Evolutionary conservation across 257 asterid genomes (phyloP).

Genomic region (Solanum tarijense): DNA sequence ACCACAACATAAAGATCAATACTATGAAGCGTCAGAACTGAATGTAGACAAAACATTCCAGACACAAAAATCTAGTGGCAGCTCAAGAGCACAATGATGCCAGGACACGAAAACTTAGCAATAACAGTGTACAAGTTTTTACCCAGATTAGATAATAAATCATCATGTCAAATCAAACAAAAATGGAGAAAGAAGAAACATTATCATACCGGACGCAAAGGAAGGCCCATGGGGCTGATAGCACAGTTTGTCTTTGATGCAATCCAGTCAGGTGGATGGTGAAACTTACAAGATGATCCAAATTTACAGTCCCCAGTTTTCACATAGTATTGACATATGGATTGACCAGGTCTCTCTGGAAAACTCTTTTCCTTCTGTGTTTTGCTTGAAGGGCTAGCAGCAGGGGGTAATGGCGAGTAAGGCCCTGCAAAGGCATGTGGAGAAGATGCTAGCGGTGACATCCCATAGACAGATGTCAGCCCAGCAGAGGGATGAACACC

Average conservation of each 20-base stretch:
- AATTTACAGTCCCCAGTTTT: conserved; percentile 87
- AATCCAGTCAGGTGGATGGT: conserved; percentile 68
- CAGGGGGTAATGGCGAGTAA: conserved; percentile 33
- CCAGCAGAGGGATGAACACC: conserved; percentile 50
- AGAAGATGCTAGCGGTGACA: conserved; percentile 50
- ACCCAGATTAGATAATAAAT: not conserved
- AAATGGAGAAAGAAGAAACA: not conserved
- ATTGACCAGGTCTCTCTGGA: conserved; percentile 76
- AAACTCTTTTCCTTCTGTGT: conserved; percentile 34
- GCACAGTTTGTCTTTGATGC: conserved; percentile 29
- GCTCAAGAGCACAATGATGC: not conserved
- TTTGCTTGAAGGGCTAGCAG: conserved; percentile 35
- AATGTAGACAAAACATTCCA: not conserved
- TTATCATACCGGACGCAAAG: conserved; percentile 71
- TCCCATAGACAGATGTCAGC: conserved; percentile 47
- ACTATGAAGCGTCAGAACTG: not conserved
- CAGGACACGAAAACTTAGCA: not conserved
- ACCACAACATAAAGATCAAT: not conserved
- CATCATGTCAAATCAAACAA: not conserved
- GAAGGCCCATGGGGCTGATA: conserved; percentile 75
- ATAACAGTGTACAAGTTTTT: not conserved
- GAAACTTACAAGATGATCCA: conserved; percentile 69
- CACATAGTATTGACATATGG: conserved; percentile 71
- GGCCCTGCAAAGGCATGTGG: conserved; percentile 39
- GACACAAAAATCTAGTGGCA: not conserved